A percentile compares a stretch with the other conserved stretches of the same genome.
phyloP scores from a whole-genome alignment of 1,284 basidiomycete species.

The Melampsora americana region DNA sequence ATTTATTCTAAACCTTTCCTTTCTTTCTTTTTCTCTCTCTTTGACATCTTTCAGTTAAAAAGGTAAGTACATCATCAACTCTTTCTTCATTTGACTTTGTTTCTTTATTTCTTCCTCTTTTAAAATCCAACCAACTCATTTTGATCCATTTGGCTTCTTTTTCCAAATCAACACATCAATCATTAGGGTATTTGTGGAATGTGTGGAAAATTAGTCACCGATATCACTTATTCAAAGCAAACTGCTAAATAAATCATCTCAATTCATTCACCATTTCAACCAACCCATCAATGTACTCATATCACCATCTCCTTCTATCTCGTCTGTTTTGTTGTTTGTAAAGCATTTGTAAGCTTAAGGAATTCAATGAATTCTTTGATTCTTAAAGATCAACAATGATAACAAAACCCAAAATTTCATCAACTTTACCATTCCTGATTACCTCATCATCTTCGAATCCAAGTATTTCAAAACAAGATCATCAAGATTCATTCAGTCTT shows the following conservation, averaged over 20 bases:
- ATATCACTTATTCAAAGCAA: conserved; percentile 41
- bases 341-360: background rate
- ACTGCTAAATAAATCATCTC: conserved; percentile 40
- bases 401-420: background rate
- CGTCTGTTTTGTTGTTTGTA: background rate
- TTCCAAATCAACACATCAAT: no score
- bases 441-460: background rate
- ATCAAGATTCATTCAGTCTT: no score
- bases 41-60: conserved; percentile 6
- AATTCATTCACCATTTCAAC: no score
- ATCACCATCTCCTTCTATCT: background rate
- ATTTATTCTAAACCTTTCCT: no score
- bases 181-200: conserved; percentile 39
- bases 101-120: no score
- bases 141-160: no score
- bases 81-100: no score
- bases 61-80: background rate
- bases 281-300: no score
- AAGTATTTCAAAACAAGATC: background rate
- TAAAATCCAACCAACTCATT: no score
- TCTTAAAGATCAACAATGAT: background rate
- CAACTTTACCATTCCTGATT: background rate
- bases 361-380: background rate
- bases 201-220: conserved; percentile 41
- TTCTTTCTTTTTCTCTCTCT: no score